Evolutionary conservation across 805 yeast genomes (phyloP), one percentile per base, ranked within the genome.

Genomic region (Gaillardinia entomophila): DNA sequence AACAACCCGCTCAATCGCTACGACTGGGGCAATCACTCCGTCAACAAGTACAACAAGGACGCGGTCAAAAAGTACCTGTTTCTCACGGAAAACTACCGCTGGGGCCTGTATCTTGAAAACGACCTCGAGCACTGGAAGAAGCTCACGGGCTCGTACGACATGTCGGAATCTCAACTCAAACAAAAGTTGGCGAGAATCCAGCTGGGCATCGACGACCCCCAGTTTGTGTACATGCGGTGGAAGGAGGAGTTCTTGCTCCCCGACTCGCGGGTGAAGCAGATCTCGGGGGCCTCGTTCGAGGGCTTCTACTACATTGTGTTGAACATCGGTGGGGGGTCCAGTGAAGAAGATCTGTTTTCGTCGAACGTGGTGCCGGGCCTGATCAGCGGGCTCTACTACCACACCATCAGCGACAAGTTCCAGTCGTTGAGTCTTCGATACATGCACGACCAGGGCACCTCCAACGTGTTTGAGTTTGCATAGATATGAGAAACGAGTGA

Each of bases 231-330:
- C 53, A 89, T 89, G 96, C 71, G 96, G 44, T 89, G 97, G 97
- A 89, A 89, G 59, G 97, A 89, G 56, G 75, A 79, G 48, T 87
- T 87, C 49, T 60, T 89, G 38, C 79, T 84, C 6, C 95, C 95
- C 0, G 95, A 87, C 57, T 78, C 87, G 19, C 58, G 62, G 35
- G 61, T 80, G n/a, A 73, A 66, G 38, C 75, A 70, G 43, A 73
- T 73, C 36, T 65, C 62, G 42, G 90, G 74, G 12, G 96, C 96
- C 0, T 82, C 95, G 2, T 89, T 81, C 55, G 96, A 88, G 27
- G 97, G 97, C 0, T 88, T 88, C 53, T 89, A 89, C 57, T 89
- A 88, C 53, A 75, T 88, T 18, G 85, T 87, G 27, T 79, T 88
- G 47, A 84, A 84, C 55, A 89, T 86, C 19, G 69, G 68, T 6